Evolutionary conservation across 2,329 filamentous ascomycete species (phyloP).

Genomic region (Magnaporthales sp.): DNA sequence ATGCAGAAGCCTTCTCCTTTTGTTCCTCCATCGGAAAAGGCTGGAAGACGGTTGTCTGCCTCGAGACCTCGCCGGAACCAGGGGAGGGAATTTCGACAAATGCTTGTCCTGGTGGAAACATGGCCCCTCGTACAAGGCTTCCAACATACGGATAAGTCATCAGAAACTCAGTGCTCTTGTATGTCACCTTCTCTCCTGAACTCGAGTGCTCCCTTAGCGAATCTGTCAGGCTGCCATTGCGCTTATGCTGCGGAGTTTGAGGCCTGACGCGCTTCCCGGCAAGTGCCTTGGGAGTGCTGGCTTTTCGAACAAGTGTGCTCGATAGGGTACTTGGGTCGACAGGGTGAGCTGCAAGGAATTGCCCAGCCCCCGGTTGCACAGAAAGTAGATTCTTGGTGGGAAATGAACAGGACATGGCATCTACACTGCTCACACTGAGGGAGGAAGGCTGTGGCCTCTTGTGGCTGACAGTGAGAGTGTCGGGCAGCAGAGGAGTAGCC

Average conservation of each 20-base stretch:
- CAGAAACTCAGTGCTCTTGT: constrained; percentile 48
- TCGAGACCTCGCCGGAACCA: constrained; percentile 32
- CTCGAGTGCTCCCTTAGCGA: constrained; percentile 62
- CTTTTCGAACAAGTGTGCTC: constrained; percentile 28
- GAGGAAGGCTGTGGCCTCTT: constrained; percentile 38
- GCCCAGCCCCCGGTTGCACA: constrained; percentile 27
- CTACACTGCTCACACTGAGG: constrained; percentile 48
- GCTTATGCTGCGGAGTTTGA: constrained; percentile 56
- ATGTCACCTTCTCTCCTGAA: constrained; percentile 35
- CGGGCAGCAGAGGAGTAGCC: constrained; percentile 33
- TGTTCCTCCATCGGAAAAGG: constrained; percentile 24
- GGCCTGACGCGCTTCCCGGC: constrained; percentile 52
- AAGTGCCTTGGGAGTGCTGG: constrained; percentile 48
- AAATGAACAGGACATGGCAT: constrained; percentile 56
- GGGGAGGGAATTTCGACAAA: constrained; percentile 62
- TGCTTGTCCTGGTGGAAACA: constrained; percentile 74
- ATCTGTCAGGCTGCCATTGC: constrained; percentile 81
- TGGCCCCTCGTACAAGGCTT: constrained; percentile 76
- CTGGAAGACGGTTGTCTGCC: constrained; percentile 46
- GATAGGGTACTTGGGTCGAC: constrained; percentile 42
- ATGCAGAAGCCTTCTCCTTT: constrained; percentile 37
- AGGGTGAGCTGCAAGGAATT: constrained; percentile 46
- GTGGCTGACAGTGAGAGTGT: constrained; percentile 12
- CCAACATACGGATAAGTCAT: constrained; percentile 64
- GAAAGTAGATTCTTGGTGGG: constrained; percentile 41